These are phyloP conservation scores for Sporothrix pallida DNA, from an alignment of 2,329 filamentous ascomycete genomes.

Conservation along the genomic window DNA sequence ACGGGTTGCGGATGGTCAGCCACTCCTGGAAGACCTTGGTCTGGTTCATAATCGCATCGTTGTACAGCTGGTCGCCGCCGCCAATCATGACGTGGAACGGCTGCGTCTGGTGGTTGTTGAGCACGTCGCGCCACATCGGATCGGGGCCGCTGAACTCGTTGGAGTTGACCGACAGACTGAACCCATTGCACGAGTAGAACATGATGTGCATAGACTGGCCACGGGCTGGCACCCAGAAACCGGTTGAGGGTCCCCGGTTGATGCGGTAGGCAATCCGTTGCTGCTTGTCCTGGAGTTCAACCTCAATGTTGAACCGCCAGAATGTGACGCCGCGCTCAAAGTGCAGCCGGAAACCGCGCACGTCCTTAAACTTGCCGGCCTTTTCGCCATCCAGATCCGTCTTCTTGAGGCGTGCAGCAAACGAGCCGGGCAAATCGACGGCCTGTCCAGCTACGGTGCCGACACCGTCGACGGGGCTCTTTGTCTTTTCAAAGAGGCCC, in stretches of 20 bases:
- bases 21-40: constrained; percentile 81
- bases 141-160: constrained; percentile 89
- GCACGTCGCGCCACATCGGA: constrained; percentile 93
- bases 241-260: constrained; percentile 84
- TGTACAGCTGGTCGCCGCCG: constrained; percentile 96
- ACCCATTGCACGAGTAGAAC: constrained; percentile 98
- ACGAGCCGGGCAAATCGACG: constrained; percentile 58
- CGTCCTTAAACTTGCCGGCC: constrained; percentile 78
- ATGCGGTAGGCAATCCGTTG: constrained; percentile 93
- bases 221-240: constrained; percentile 90
- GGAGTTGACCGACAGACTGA: constrained; percentile 78
- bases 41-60: constrained; percentile 79
- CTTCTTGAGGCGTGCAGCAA: constrained; percentile 59
- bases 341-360: constrained; percentile 81
- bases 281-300: constrained; percentile 79
- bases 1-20: constrained; percentile 78
- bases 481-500: constrained; percentile 77
- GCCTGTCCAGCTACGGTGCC: constrained; percentile 47
- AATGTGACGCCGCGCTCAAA: constrained; percentile 88
- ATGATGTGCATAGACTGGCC: constrained; percentile 96
- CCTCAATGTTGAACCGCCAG: constrained; percentile 95
- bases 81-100: constrained; percentile 99
- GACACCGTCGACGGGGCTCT: constrained; percentile 57
- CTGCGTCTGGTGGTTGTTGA: constrained; percentile 86
- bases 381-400: constrained; percentile 76